A percentile compares a stretch with the other conserved stretches of the same genome.
Conservation (phyloP, 139 green algal species). For the Tetradesmus lagerheimii region DNA sequence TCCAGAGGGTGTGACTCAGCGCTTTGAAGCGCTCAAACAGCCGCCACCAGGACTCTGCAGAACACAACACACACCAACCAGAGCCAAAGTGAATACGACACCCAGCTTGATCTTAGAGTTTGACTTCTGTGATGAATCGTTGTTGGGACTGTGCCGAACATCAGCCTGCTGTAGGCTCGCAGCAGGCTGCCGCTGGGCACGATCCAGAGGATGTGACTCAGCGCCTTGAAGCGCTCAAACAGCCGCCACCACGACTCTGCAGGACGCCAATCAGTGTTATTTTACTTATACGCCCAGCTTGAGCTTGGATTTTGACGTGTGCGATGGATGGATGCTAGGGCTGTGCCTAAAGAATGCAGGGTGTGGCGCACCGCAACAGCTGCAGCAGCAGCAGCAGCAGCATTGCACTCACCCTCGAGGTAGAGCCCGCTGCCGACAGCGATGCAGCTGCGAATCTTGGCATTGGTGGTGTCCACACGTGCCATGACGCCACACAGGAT, state of each 20-base stretch:
- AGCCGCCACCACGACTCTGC: constrained; percentile 50
- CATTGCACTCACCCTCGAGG: constrained; percentile 44
- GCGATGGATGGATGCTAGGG: too few species aligned
- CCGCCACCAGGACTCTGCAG: constrained; percentile 48
- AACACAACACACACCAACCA: too few species aligned
- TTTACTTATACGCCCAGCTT: neutral
- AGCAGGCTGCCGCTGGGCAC: constrained; percentile 39
- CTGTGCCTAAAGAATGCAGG: too few species aligned
- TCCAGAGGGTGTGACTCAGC: neutral
- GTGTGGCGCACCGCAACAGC: too few species aligned
- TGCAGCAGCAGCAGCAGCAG: neutral
- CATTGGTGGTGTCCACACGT: constrained; percentile 45
- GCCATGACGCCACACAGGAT: constrained; percentile 60
- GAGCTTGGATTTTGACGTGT: too few species aligned
- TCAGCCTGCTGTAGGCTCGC: constrained; percentile 36
- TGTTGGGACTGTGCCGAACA: constrained; percentile 45
- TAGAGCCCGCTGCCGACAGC: constrained; percentile 55
- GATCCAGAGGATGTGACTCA: neutral
- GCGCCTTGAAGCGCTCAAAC: neutral
- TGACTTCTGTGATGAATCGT: too few species aligned
- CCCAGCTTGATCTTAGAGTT: too few species aligned
- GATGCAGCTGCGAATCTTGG: constrained; percentile 48
- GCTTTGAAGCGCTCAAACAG: constrained; percentile 17
- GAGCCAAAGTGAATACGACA: neutral
- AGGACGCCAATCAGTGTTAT: neutral